A percentile compares a stretch with the other conserved stretches of the same genome.
Evolutionary conservation across 2,329 filamentous ascomycete genomes (phyloP).

Genomic region (Neofusicoccum parvum): DNA sequence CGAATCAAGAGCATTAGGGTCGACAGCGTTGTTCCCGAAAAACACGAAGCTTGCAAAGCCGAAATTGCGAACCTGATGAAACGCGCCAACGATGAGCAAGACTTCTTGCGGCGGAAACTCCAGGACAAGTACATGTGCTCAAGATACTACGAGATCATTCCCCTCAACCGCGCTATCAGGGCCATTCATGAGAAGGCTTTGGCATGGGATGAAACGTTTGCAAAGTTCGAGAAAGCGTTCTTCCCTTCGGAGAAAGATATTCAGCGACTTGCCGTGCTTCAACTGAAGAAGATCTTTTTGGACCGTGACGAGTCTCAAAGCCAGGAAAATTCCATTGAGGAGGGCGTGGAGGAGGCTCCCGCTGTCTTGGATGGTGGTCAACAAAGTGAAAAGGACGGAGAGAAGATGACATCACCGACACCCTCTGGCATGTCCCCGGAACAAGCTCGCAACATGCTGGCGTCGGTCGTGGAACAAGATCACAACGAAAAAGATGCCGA

Average conservation of each 20-base stretch:
- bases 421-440: slow-evolving; percentile 56
- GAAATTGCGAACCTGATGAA: slow-evolving; percentile 79
- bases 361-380: slow-evolving; percentile 25
- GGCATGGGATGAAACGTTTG: slow-evolving; percentile 89
- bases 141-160: slow-evolving; percentile 95
- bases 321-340: slow-evolving; percentile 70
- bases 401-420: slow-evolving; percentile 35
- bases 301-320: slow-evolving; percentile 81
- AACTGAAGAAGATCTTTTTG: slow-evolving; percentile 92
- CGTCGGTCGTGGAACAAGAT: slow-evolving; percentile 67
- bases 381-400: slow-evolving; percentile 28
- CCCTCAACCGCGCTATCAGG: slow-evolving; percentile 83
- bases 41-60: slow-evolving; percentile 75
- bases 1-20: slow-evolving; percentile 87
- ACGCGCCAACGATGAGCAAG: slow-evolving; percentile 82
- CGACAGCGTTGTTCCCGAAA: slow-evolving; percentile 86
- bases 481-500: slow-evolving; percentile 32
- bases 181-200: slow-evolving; percentile 91
- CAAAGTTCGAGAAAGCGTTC: slow-evolving; percentile 89
- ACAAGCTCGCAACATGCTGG: slow-evolving; percentile 64
- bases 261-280: slow-evolving; percentile 83
- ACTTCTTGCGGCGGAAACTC: slow-evolving; percentile 71
- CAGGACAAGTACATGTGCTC: slow-evolving; percentile 91
- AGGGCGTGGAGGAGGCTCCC: slow-evolving; percentile 53
- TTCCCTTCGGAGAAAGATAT: slow-evolving; percentile 96